phyloP scores from a whole-genome alignment of 1,284 basidiomycete species.

The Veloboletus limbatus region DNA sequence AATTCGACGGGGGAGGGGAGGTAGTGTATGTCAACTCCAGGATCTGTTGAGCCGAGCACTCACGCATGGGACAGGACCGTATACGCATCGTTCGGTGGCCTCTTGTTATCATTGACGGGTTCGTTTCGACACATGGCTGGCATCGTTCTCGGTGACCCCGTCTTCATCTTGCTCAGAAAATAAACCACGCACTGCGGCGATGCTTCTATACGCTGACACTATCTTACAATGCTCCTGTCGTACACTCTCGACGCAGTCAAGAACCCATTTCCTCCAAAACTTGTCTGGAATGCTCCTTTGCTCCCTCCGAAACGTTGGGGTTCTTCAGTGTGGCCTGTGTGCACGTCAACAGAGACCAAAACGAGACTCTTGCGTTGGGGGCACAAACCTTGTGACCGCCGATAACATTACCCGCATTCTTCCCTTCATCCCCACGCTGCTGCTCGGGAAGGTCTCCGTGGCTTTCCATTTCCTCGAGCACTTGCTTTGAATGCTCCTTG shows the following conservation, averaged over 20 bases:
- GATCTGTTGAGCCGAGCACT: constrained; percentile 1
- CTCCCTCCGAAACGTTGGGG: constrained; percentile 41
- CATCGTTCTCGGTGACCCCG: constrained; percentile 89
- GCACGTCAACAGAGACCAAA: background rate
- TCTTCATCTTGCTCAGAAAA: constrained; percentile 88
- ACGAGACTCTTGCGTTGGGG: constrained; percentile 1
- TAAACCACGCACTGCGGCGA: constrained; percentile 34
- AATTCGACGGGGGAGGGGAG: constrained; percentile 89
- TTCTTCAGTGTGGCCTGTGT: constrained; percentile 36
- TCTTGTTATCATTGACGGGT: constrained; percentile 92
- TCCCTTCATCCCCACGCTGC: constrained; percentile 4
- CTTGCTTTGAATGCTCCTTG: constrained; percentile 47
- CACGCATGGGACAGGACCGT: constrained; percentile 63
- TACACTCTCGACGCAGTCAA: background rate
- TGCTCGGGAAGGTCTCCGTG: constrained; percentile 20
- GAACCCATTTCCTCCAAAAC: background rate
- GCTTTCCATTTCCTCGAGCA: constrained; percentile 40
- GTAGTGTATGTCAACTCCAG: constrained; percentile 59
- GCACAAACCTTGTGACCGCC: constrained; percentile 28
- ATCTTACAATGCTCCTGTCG: constrained; percentile 10
- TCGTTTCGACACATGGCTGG: constrained; percentile 91
- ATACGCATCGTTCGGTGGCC: constrained; percentile 95
- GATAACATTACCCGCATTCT: constrained; percentile 23
- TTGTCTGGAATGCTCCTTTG: constrained; percentile 31
- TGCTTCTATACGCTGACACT: background rate